A percentile compares a stretch with the other conserved stretches of the same genome.
Evolutionary conservation across 805 yeast species (phyloP).

Genomic region (Kluyveromyces starmeri): DNA sequence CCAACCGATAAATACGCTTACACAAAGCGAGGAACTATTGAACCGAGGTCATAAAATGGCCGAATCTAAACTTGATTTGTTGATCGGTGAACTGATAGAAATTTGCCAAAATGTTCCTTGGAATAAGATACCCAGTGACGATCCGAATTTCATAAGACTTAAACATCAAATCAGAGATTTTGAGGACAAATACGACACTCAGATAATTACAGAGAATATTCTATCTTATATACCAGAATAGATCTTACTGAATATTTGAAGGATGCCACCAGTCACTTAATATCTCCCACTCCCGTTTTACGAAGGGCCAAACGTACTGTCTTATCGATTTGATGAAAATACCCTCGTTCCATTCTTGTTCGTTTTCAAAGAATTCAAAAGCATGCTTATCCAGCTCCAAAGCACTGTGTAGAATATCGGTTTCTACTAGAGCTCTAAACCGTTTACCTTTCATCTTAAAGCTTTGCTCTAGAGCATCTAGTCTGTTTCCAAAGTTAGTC

Average conservation of each 20-base stretch:
- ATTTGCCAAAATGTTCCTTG: conserved; percentile 16
- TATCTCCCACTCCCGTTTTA: conserved; percentile 1
- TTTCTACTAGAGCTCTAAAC: conserved; percentile 3
- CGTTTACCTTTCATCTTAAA: neutral
- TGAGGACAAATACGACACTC: conserved; percentile 7
- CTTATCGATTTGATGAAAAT: conserved; percentile 1
- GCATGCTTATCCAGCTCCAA: conserved; percentile 4
- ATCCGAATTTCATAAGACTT: conserved; percentile 9
- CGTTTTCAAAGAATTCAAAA: conserved; percentile 4
- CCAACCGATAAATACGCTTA: conserved; percentile 10
- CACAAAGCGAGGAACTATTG: conserved; percentile 10
- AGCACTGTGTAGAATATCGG: conserved; percentile 4
- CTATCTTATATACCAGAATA: neutral
- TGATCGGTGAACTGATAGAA: conserved; percentile 11
- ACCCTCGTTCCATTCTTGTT: conserved; percentile 5
- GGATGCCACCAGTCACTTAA: conserved; percentile 2
- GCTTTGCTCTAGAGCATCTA: conserved; percentile 6
- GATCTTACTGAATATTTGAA: neutral
- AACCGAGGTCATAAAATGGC: conserved; percentile 8
- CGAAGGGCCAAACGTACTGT: conserved; percentile 3
- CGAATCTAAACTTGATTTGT: conserved; percentile 10
- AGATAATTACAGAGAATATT: neutral
- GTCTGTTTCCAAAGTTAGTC: conserved; percentile 32
- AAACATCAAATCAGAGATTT: conserved; percentile 3
- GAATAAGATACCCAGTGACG: conserved; percentile 12